A percentile compares a stretch with the other conserved stretches of the same genome.
Evolutionary conservation across 176 grass and related monocot species (phyloP).

Genomic region (Zea mays): Zm-B73-REFERENCE-NAM-5.0 NC_050100.1:66998501-66999000

Average conservation of each 20-base stretch:
- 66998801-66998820: conserved; percentile 78
- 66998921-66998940: too few relatives aligned
- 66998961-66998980: too few relatives aligned
- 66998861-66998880: too few relatives aligned
- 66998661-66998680: not conserved
- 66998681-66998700: not conserved
- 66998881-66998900: too few relatives aligned
- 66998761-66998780: conserved; percentile 28
- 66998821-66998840: conserved; percentile 96
- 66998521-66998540: too few relatives aligned
- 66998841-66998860: conserved; percentile 52
- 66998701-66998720: not conserved
- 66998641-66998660: not conserved
- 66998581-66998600: not conserved
- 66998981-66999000: too few relatives aligned
- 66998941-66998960: too few relatives aligned
- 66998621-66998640: not conserved
- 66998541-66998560: too few relatives aligned
- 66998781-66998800: conserved; percentile 46
- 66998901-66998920: too few relatives aligned
- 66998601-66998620: not conserved
- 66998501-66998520: too few relatives aligned
- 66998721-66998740: not conserved
- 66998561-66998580: too few relatives aligned
- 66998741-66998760: conserved; percentile 5